Evolutionary conservation across 106 monocot species (phyloP), one percentile per base, ranked within the genome.

Genomic region (Dioscorea dumetorum): DNA sequence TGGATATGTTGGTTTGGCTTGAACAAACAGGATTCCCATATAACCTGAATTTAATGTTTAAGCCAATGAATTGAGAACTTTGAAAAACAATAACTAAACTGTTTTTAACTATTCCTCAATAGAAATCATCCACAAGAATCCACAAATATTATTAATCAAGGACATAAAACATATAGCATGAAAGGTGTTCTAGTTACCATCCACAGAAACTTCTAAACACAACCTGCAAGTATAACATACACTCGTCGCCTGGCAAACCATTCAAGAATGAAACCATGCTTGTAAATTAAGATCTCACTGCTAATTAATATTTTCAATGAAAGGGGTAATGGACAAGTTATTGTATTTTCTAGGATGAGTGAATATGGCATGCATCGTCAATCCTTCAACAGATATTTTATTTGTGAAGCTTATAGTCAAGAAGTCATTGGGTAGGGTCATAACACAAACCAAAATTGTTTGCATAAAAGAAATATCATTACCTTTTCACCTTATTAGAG

Each of bases 21-120:
- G 61, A 54, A 70, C 95, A 95, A 18, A 95, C 49, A 33, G 85
- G 91, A 66, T 95, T 95, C 59, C 88, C 91, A 66, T 68, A 77
- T 24, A 95, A 63, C 81, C 91, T 95, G 87, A 22, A 73, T 59
- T 79, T 34, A 51, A 62, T 67, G 24, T 3, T 24, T 34, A 58
- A 49, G 52, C 49, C 28, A 67, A 63, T 23, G 28, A 62, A 58
- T 68, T 74, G 60, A 69, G 57, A 23, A 74, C 58, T 12, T 24
- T 12, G 5, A 70, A 9, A 22, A 20, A 41, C 41, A 41, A 5
- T 41, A 8, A 41, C 41, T 41, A 8, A 6, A 41, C 0, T 41
- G 41, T 5, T 41, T 41, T 41, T 8, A 41, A 41, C 41, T 41
- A 41, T 41, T 41, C 10, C 54, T 18, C 54, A 19, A 56, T 13